Evolutionary conservation across 2,329 filamentous ascomycete species (phyloP).

Genomic region (Botryotinia narcissicola): DNA sequence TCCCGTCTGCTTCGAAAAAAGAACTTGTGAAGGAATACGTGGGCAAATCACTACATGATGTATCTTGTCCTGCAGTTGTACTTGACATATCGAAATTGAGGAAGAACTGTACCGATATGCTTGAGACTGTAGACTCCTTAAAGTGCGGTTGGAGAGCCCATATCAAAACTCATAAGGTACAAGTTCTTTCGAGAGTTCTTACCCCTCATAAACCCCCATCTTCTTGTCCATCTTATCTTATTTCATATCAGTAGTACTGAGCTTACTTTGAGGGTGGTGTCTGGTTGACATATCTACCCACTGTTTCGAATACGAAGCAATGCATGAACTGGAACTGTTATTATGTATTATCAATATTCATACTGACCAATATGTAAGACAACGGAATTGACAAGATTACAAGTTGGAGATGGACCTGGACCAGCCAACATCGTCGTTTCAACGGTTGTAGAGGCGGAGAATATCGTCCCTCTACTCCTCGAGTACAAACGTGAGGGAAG

Average conservation of each 20-base stretch:
- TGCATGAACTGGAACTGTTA: not conserved
- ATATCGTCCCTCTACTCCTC: constrained; percentile 57
- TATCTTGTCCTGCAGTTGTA: constrained; percentile 65
- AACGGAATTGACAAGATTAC: constrained; percentile 61
- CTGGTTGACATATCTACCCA: not conserved
- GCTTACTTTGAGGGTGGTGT: not conserved
- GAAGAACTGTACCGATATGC: constrained; percentile 69
- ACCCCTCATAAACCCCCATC: too few species aligned
- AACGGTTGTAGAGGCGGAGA: constrained; percentile 72
- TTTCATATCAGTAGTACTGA: not conserved
- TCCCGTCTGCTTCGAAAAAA: constrained; percentile 38
- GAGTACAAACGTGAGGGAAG: constrained; percentile 55
- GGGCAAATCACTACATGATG: constrained; percentile 56
- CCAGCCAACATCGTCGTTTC: constrained; percentile 64
- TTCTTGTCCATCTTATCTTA: not conserved
- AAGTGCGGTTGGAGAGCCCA: constrained; percentile 70
- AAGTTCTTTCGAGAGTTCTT: constrained; percentile 1
- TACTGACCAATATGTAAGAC: constrained; percentile 49
- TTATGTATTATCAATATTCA: constrained; percentile 24
- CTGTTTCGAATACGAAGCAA: not conserved
- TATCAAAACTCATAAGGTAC: constrained; percentile 80
- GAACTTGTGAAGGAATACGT: constrained; percentile 49
- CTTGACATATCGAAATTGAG: constrained; percentile 65
- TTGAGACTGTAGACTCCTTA: constrained; percentile 58
- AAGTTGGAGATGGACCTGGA: constrained; percentile 57